A percentile compares a stretch with the other conserved stretches of the same genome.
Evolutionary conservation across 192 early-diverging fungal genomes (phyloP).

Genomic region (Backusella tuberculispora): DNA sequence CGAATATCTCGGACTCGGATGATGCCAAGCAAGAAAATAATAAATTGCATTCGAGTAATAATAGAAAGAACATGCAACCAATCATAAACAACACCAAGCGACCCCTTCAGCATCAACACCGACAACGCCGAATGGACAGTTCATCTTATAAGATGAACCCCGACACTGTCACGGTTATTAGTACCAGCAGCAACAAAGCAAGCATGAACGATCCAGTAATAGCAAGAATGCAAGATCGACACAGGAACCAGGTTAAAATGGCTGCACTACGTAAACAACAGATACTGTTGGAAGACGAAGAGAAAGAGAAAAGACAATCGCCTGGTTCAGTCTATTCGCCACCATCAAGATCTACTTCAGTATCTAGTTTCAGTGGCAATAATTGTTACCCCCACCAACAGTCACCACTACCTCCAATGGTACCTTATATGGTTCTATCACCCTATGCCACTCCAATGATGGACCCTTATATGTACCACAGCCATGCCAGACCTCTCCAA

Average conservation of each 20-base stretch:
- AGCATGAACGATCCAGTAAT: slow-evolving; percentile 19
- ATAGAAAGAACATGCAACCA: neutral
- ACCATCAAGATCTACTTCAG: neutral
- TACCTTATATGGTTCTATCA: neutral
- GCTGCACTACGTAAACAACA: slow-evolving; percentile 23
- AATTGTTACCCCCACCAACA: neutral
- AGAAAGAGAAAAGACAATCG: neutral
- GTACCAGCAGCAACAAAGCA: neutral
- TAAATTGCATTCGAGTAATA: neutral
- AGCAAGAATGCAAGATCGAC: slow-evolving; percentile 28
- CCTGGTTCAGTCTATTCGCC: neutral
- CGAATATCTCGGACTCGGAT: slow-evolving; percentile 28
- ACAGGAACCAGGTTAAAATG: slow-evolving; percentile 30
- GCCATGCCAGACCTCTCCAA: neutral
- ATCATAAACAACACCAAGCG: slow-evolving; percentile 14
- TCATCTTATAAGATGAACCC: slow-evolving; percentile 19
- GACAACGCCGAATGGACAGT: slow-evolving; percentile 19
- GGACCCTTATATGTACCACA: slow-evolving; percentile 3
- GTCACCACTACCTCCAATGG: neutral
- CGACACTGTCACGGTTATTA: neutral
- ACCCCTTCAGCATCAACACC: slow-evolving; percentile 8
- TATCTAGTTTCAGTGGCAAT: neutral
- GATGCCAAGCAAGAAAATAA: slow-evolving; percentile 8
- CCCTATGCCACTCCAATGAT: slow-evolving; percentile 1
- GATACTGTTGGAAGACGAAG: neutral